A percentile compares a stretch with the other conserved stretches of the same genome.
phyloP scores from a whole-genome alignment of 179 eudicot genomes.

The Silene vulgaris region DNA sequence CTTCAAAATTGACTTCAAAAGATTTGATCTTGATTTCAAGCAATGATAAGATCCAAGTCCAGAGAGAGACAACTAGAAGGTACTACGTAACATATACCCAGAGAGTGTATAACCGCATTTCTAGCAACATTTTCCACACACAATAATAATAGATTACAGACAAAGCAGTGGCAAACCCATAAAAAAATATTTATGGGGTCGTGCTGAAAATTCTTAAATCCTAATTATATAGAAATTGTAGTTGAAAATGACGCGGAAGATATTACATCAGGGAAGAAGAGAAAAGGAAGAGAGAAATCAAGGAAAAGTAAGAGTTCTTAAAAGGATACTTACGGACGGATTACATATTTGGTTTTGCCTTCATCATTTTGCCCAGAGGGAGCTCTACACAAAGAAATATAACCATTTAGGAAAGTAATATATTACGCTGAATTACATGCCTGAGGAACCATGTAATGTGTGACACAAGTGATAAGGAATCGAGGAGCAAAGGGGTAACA shows the following conservation, averaged over 20 bases:
- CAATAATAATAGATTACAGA: not conserved
- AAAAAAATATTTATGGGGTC: not conserved
- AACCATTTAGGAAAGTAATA: not conserved
- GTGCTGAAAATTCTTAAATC: not conserved
- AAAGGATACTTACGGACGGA: conserved; percentile 79
- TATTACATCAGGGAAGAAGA: not conserved
- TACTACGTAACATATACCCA: not conserved
- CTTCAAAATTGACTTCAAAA: not conserved
- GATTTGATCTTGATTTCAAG: not conserved
- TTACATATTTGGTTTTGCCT: conserved; percentile 81
- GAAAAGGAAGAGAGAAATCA: not conserved
- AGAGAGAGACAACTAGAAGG: not conserved
- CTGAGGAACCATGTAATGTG: not conserved
- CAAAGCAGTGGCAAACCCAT: no score
- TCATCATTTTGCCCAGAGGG: conserved; percentile 70
- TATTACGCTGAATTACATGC: not conserved
- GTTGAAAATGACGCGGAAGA: not conserved
- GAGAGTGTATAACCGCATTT: not conserved
- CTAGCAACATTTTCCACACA: not conserved
- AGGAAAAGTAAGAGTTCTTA: not conserved
- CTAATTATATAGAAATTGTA: not conserved
- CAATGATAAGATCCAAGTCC: not conserved
- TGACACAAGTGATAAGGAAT: conserved; percentile 1
- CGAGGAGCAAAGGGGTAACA: not conserved
- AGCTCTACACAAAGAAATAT: conserved; percentile 44